Conservation (phyloP, 2,329 filamentous ascomycete species). For the Arthrobotrys musiformis region DNA sequence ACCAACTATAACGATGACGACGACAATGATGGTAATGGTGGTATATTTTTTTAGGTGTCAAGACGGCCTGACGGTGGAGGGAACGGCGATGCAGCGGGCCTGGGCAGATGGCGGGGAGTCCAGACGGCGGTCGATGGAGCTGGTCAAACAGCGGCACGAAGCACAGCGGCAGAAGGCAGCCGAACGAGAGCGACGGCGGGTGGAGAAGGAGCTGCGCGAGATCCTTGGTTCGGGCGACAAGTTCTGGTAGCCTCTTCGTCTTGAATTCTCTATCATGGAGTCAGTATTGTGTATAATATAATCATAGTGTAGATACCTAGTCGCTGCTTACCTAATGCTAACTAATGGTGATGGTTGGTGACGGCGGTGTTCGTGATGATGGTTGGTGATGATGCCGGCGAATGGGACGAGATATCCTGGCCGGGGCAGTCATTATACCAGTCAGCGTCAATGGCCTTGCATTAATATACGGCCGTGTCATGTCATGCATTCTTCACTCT, state of each 20-base stretch:
- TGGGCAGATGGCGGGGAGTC: constrained; percentile 51
- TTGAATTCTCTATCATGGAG: background rate
- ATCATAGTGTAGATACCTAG: no score
- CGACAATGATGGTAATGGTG: background rate
- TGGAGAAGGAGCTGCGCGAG: constrained; percentile 41
- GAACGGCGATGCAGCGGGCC: constrained; percentile 37
- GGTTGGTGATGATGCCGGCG: no score
- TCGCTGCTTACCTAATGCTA: no score
- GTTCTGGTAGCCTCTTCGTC: constrained; percentile 32
- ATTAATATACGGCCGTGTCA: no score
- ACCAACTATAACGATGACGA: background rate
- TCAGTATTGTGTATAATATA: no score
- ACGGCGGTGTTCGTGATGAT: no score
- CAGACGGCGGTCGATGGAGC: constrained; percentile 51
- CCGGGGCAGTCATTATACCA: no score
- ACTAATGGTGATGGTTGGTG: no score
- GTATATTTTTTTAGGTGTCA: constrained; percentile 21
- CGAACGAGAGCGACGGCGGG: constrained; percentile 26
- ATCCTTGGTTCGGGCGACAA: constrained; percentile 33
- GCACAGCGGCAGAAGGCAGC: constrained; percentile 30
- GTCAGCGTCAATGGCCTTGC: no score
- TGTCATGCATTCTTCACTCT: no score
- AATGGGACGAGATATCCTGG: no score
- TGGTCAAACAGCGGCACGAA: constrained; percentile 38
- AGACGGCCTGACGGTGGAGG: constrained; percentile 42